Base-by-base conservation (phyloP, 2,329 filamentous ascomycete species). In the Cladophialophora yegresii region DNA sequence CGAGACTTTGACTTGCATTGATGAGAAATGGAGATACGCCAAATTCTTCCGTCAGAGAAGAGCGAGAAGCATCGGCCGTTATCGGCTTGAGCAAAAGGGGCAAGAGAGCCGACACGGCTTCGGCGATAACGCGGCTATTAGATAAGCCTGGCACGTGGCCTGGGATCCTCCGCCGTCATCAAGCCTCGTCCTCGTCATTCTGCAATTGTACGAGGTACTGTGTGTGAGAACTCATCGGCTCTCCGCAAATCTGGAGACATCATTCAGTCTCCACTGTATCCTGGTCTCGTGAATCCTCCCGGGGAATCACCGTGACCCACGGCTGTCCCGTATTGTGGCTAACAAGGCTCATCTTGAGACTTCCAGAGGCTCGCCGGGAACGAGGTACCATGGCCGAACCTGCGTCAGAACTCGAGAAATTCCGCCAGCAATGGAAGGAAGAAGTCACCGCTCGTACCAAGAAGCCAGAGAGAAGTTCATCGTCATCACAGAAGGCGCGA, bases 361-460 rank as follows among this genome's bases (percentile, higher is more conserved):
- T n/a, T 40, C 36, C 13, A 7, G 16, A 40, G 33, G 3, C 13
- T 40, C 36, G 7, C 16, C 1, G 2, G 36, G 5, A 33, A 30
- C 40, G 26, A 49, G 43, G 54, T 13, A 55, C 49, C 28, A 69
- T 67, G 64, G 63, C 62, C 50, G 65, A 68, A 36, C 56, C 67
- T n/a, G 56, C 62, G 12, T 66, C 70, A 23, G 71, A 58, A 32
- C 85, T 97, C 65, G 91, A 96, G 77, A 88, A 85, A 53, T 97
- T 97, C 78, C 88, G 93, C 69, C 85, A 86, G 73, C 84, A 92
- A 82, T 97, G 93, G 93, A 86, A 87, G 64, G 89, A 91, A 71
- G 93, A 97, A 75, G 89, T 96, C 6, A 79, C 80, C 16, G 81
- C 81, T 53, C 80, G 82, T 74, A 40, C 63, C 13, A 65, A 59